phyloP scores from a whole-genome alignment of 2,329 filamentous ascomycete species.

The Aureobasidium pullulans region DNA sequence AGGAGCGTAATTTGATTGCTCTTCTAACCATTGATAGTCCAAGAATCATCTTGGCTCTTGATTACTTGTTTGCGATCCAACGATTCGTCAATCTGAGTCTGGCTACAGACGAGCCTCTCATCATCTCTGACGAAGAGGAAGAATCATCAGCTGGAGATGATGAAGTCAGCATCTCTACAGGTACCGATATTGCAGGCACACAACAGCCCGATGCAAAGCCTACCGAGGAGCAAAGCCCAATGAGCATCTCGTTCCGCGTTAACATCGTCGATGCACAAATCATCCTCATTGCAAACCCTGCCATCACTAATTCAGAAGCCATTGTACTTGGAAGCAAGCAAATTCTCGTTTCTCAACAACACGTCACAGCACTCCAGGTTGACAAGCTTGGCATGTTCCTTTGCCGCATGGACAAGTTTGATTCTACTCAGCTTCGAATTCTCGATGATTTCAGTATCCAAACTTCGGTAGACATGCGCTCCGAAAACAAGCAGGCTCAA shows the following conservation, averaged over 20 bases:
- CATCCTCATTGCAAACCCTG: slow-evolving; percentile 90
- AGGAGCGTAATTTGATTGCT: slow-evolving; percentile 74
- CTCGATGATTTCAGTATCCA: slow-evolving; percentile 94
- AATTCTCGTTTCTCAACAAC: slow-evolving; percentile 84
- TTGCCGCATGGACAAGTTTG: slow-evolving; percentile 96
- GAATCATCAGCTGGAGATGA: slow-evolving; percentile 38
- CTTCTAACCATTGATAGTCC: slow-evolving; percentile 94
- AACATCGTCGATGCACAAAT: slow-evolving; percentile 95
- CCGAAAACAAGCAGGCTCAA: slow-evolving; percentile 51
- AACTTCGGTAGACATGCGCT: slow-evolving; percentile 71
- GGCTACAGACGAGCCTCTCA: slow-evolving; percentile 47
- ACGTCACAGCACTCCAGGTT: slow-evolving; percentile 87
- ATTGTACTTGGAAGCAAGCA: slow-evolving; percentile 94
- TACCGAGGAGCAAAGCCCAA: slow-evolving; percentile 40
- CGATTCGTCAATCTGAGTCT: slow-evolving; percentile 69
- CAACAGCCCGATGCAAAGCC: slow-evolving; percentile 23
- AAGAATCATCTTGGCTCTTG: slow-evolving; percentile 85
- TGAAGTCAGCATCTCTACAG: slow-evolving; percentile 37
- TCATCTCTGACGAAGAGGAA: slow-evolving; percentile 53
- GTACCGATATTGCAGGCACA: slow-evolving; percentile 21
- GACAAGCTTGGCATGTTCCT: slow-evolving; percentile 96
- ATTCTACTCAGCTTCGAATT: slow-evolving; percentile 81
- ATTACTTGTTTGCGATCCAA: slow-evolving; percentile 88
- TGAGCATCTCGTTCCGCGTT: slow-evolving; percentile 78
- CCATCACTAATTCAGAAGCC: slow-evolving; percentile 83